Percentiles rank a stretch among this genome's conserved stretches.
Evolutionary conservation across 2,329 filamentous ascomycete species (phyloP).

Genomic region (Emmonsiellopsis sp.): DNA sequence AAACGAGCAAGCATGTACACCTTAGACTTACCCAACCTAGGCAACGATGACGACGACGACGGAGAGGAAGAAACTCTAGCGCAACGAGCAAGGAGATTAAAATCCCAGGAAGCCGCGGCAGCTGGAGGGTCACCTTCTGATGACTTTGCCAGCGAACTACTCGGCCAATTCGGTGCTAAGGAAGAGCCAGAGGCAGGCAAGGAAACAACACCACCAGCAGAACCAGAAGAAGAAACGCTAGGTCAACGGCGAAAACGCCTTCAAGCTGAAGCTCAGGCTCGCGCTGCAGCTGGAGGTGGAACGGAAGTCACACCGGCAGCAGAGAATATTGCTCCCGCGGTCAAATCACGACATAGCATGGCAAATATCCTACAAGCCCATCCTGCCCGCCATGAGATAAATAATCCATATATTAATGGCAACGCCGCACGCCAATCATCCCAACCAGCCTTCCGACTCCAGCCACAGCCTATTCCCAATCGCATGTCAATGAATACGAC

Average conservation of each 20-base stretch:
- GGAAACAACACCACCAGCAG: not conserved
- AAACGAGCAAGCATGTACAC: constrained; percentile 26
- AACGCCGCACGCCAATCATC: constrained; percentile 1
- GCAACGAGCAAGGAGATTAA: constrained; percentile 35
- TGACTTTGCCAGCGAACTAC: constrained; percentile 36
- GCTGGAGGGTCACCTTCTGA: not conserved
- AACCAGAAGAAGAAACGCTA: constrained; percentile 36
- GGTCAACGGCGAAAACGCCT: constrained; percentile 38
- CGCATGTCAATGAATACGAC: not conserved
- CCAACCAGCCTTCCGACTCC: not conserved
- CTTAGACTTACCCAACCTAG: constrained; percentile 17
- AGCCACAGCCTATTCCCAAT: not conserved
- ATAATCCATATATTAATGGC: constrained; percentile 16
- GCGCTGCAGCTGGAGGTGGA: not conserved
- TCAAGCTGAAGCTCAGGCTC: constrained; percentile 29
- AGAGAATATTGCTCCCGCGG: constrained; percentile 13
- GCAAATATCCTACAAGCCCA: constrained; percentile 45
- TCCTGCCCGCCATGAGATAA: constrained; percentile 31
- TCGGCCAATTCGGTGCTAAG: constrained; percentile 31
- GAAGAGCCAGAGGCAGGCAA: constrained; percentile 8
- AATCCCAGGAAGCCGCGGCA: constrained; percentile 18
- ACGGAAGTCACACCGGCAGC: constrained; percentile 12
- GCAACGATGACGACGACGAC: constrained; percentile 23
- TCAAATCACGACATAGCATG: constrained; percentile 36
- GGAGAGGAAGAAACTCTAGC: constrained; percentile 38